These are phyloP conservation scores for Mortierella antarctica DNA, from an alignment of 192 early-diverging fungal species.

Conservation along the genomic window DNA sequence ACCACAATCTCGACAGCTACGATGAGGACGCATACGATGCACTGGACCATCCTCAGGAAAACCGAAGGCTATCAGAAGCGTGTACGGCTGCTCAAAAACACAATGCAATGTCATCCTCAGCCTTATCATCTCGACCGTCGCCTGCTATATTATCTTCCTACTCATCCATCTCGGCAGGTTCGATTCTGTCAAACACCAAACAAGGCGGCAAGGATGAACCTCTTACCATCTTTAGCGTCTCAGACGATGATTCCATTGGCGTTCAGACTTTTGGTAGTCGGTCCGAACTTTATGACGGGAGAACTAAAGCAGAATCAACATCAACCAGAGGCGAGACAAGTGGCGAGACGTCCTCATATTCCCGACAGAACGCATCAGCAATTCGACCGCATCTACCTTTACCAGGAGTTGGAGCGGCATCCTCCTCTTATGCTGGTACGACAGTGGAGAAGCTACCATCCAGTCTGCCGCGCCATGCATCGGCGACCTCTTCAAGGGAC, in stretches of 20 bases:
- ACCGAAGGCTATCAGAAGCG: no score
- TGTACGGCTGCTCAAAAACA: not conserved
- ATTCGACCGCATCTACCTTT: no score
- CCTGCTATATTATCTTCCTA: not conserved
- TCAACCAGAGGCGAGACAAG: not conserved
- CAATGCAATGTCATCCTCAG: no score
- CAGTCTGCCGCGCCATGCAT: no score
- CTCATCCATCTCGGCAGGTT: not conserved
- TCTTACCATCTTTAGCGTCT: constrained; percentile 8
- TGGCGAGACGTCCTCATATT: no score
- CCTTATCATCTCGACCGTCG: no score
- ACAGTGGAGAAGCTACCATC: no score
- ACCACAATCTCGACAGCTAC: not conserved
- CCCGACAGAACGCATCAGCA: no score
- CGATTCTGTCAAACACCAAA: not conserved
- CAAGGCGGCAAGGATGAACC: constrained; percentile 7
- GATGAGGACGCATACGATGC: constrained; percentile 3
- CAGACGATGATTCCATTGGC: constrained; percentile 1
- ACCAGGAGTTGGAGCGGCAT: no score
- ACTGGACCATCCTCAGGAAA: not conserved
- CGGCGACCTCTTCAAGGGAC: no score
- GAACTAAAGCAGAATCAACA: no score
- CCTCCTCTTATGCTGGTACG: no score
- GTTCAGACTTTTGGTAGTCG: not conserved
- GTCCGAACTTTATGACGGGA: not conserved